phyloP scores from a whole-genome alignment of 2,329 filamentous ascomycete genomes.

The Calonectria honghensis region DNA sequence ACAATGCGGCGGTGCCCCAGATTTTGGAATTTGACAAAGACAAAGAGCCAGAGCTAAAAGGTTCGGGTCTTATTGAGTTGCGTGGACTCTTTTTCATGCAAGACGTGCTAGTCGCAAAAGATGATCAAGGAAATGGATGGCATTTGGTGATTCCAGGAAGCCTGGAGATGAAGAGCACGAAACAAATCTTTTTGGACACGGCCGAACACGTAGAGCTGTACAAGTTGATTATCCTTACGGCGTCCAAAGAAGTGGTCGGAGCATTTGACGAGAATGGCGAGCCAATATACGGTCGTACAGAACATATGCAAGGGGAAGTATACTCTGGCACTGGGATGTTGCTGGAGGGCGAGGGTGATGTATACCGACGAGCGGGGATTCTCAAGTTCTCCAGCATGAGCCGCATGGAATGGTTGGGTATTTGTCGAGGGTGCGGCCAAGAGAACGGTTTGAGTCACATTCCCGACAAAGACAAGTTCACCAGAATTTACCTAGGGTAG shows the following conservation, averaged over 20 bases:
- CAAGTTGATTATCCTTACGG: neutral
- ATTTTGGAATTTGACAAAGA: neutral
- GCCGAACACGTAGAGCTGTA: neutral
- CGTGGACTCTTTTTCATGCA: neutral
- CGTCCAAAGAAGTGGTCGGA: neutral
- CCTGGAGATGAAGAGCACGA: neutral
- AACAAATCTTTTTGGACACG: neutral
- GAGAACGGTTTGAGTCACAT: neutral
- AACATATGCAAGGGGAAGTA: neutral
- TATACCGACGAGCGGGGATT: neutral
- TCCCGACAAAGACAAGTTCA: neutral
- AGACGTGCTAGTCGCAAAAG: neutral
- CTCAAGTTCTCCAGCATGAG: neutral
- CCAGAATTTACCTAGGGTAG: neutral
- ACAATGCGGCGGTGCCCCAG: neutral
- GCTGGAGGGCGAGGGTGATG: neutral
- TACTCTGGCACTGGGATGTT: neutral
- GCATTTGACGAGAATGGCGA: neutral
- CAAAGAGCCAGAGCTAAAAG: too few species aligned
- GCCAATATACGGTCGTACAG: neutral
- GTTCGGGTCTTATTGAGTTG: neutral
- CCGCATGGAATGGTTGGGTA: neutral
- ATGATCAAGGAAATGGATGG: neutral
- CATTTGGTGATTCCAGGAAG: neutral
- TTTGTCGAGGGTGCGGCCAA: neutral